Conservation (phyloP, 805 yeast species). For the Spathaspora sp. region DNA sequence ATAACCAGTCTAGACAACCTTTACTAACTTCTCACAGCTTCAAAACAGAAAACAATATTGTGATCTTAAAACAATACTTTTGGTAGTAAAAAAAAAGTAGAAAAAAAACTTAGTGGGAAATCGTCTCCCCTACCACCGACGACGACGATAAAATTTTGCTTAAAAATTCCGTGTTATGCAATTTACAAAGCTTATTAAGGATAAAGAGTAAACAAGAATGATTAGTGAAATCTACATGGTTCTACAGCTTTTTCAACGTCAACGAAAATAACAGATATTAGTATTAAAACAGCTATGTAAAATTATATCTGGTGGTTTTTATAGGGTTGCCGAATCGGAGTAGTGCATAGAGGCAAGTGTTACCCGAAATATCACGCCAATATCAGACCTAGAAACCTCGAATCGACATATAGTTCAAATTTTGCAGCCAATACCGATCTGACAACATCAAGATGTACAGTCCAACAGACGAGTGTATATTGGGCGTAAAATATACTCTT, state of each 20-base stretch:
- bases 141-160: not conserved
- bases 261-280: not conserved
- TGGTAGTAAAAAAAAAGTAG: not conserved
- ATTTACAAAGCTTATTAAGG: not conserved
- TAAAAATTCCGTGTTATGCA: not conserved
- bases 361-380: not conserved
- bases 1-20: not conserved
- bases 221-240: not conserved
- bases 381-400: not conserved
- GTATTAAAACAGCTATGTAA: not conserved
- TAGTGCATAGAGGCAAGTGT: not conserved
- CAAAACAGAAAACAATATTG: not conserved
- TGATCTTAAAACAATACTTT: not conserved
- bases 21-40: not conserved
- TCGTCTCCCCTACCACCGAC: not conserved
- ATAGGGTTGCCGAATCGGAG: not conserved
- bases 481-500: not conserved
- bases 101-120: not conserved
- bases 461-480: not conserved
- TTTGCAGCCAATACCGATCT: not conserved
- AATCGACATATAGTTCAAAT: not conserved
- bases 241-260: not conserved
- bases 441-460: not conserved
- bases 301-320: not conserved
- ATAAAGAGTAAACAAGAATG: not conserved